Base-by-base conservation (phyloP, 2,329 filamentous ascomycete species). In the Stagonosporopsis tanaceti region DNA sequence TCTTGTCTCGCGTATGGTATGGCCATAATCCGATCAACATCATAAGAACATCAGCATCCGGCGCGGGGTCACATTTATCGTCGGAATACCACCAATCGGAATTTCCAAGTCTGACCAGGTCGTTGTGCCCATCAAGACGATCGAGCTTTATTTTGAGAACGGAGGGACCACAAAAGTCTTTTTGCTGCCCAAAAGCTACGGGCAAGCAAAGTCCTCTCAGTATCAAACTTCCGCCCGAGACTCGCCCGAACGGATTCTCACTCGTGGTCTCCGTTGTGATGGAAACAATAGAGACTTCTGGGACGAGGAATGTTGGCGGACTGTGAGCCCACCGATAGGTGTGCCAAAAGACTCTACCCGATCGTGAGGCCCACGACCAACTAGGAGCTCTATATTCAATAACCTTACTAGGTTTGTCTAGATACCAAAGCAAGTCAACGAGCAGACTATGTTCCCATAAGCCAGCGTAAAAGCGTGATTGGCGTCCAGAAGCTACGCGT, bases 361-460 rank as follows among this genome's bases (percentile, higher is more conserved):
- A 2, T 24, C 24, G 20, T 2, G 45, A 41, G 12, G 28, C 47
- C 47, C 47, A 50, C 17, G 47, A 42, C 47, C 47, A 50, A 27
- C 17, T 42, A 4, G 47, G 47, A 6, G 30, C 47, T 11, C 47
- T 27, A 28, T 42, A 38, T 2, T 37, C 45, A 2, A 22, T 24
- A 12, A 6, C 24, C 6, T 12, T 5, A 39, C 37, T 39, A 3
- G 20, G 17, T 27, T 9, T 2, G 6, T 4, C 12, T 4, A 28
- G 2, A 28, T 15, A 6, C 45, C 45, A 38, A 3, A 45, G 24
- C 11, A 52, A 28, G 8, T 52, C 50, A 3, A 7, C 1, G 0
- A 39, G 1, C 0, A 52, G 14, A 12, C n/a, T 38, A 11, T 45
- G 24, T 11, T 30, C 40, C 50, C 50, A 52, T 1, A 52, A 34